These are phyloP conservation scores for Eragrostis tef DNA, from an alignment of 202 grass and related monocot genomes.

Conservation along the genomic window DNA sequence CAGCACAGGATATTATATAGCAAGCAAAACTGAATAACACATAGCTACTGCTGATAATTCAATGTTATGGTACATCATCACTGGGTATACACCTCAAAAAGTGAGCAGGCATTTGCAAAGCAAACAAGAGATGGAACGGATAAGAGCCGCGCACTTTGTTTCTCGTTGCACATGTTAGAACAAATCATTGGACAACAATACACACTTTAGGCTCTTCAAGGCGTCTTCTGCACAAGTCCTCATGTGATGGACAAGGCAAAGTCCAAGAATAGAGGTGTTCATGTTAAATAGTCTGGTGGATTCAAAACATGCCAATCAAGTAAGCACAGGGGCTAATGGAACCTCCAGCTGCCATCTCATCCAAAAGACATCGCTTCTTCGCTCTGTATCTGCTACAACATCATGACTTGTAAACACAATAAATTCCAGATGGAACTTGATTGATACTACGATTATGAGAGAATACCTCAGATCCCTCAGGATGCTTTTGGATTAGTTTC, in stretches of 20 bases:
- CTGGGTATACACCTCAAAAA: constrained; percentile 6
- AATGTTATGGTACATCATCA: constrained; percentile 5
- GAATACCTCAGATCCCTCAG: constrained; percentile 47
- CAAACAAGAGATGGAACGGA: neutral
- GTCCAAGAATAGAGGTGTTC: neutral
- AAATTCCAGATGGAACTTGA: neutral
- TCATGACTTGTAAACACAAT: constrained; percentile 18
- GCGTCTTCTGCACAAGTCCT: neutral
- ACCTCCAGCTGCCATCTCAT: constrained; percentile 27
- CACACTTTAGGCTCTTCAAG: constrained; percentile 20
- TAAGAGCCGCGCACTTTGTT: neutral
- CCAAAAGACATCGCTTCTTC: constrained; percentile 12
- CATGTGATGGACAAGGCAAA: neutral
- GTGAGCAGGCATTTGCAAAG: neutral
- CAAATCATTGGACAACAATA: constrained; percentile 3
- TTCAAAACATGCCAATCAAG: constrained; percentile 2
- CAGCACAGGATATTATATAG: neutral
- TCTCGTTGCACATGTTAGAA: neutral
- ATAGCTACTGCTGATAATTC: constrained; percentile 18
- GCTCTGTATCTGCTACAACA: constrained; percentile 20
- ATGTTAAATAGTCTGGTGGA: neutral
- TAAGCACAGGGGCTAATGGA: constrained; percentile 16
- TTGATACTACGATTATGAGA: neutral
- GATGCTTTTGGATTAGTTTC: constrained; percentile 48
- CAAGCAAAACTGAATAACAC: neutral